phyloP scores from a whole-genome alignment of 2,329 filamentous ascomycete species.

The Epichloe sibirici region DNA sequence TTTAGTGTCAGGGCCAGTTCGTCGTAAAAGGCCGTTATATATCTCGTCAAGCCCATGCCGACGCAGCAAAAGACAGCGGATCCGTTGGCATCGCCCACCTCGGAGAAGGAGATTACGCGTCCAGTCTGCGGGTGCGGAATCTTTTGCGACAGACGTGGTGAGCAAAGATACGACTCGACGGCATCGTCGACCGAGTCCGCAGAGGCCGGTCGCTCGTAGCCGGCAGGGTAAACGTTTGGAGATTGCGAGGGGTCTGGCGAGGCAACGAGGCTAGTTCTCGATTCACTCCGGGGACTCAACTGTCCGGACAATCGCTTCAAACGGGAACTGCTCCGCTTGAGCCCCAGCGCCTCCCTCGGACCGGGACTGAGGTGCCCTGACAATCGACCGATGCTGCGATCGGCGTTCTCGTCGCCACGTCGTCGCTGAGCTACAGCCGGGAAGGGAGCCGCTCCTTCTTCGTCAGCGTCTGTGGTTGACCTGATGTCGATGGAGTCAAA shows the following conservation, averaged over 20 bases:
- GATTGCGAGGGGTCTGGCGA: constrained; percentile 14
- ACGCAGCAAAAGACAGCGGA: constrained; percentile 94
- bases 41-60: constrained; percentile 93
- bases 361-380: constrained; percentile 40
- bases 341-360: constrained; percentile 28
- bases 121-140: constrained; percentile 78
- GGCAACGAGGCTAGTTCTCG: constrained; percentile 17
- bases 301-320: constrained; percentile 46
- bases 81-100: constrained; percentile 85
- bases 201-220: constrained; percentile 63
- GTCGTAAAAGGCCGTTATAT: constrained; percentile 94
- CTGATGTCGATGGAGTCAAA: constrained; percentile 16
- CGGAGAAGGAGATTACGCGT: constrained; percentile 84
- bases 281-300: constrained; percentile 28
- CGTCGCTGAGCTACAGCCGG: constrained; percentile 54
- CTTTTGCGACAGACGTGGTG: constrained; percentile 75
- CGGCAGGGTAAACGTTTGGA: constrained; percentile 24
- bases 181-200: constrained; percentile 81
- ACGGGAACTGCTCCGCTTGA: constrained; percentile 45
- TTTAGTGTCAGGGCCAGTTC: constrained; percentile 83
- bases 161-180: constrained; percentile 73
- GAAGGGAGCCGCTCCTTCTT: constrained; percentile 62
- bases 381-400: constrained; percentile 30
- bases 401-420: constrained; percentile 36
- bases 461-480: constrained; percentile 33